phyloP scores from a whole-genome alignment of 176 grass and related monocot genomes.

The Pontederia crassipes region DNA sequence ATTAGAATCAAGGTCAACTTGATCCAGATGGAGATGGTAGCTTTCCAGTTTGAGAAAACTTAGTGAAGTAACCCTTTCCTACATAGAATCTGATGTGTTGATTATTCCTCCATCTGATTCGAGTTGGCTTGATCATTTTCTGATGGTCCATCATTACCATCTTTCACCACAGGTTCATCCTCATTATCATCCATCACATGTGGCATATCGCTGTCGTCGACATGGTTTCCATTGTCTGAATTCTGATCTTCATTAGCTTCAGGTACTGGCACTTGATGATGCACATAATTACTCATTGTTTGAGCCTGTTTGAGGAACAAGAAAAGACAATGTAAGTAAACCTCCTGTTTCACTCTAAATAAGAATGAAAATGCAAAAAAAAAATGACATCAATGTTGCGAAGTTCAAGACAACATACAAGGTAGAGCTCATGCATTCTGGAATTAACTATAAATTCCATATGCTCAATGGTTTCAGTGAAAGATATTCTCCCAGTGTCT shows the following conservation, averaged over 20 bases:
- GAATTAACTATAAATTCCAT: constrained; percentile 78
- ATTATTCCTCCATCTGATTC: no score
- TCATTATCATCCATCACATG: constrained; percentile 26
- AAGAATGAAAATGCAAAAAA: background rate
- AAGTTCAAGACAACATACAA: constrained; percentile 37
- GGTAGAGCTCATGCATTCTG: constrained; percentile 70
- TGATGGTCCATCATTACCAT: constrained; percentile 11
- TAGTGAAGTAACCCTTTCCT: no score
- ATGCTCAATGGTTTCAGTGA: constrained; percentile 54
- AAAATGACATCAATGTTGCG: background rate
- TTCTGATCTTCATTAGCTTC: constrained; percentile 23
- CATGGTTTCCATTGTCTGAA: constrained; percentile 18
- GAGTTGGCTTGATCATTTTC: no score
- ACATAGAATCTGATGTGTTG: no score
- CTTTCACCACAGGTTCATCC: constrained; percentile 18
- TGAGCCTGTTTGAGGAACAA: constrained; percentile 49
- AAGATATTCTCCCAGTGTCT: constrained; percentile 47
- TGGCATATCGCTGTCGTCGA: constrained; percentile 27
- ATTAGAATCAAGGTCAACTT: no score
- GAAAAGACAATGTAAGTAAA: background rate
- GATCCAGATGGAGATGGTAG: no score
- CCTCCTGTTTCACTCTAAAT: background rate
- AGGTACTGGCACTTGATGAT: constrained; percentile 4
- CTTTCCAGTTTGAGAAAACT: no score
- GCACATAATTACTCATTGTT: constrained; percentile 45